Base-by-base conservation (phyloP, 805 yeast species). In the Cyberlindnera suaveolens region DNA sequence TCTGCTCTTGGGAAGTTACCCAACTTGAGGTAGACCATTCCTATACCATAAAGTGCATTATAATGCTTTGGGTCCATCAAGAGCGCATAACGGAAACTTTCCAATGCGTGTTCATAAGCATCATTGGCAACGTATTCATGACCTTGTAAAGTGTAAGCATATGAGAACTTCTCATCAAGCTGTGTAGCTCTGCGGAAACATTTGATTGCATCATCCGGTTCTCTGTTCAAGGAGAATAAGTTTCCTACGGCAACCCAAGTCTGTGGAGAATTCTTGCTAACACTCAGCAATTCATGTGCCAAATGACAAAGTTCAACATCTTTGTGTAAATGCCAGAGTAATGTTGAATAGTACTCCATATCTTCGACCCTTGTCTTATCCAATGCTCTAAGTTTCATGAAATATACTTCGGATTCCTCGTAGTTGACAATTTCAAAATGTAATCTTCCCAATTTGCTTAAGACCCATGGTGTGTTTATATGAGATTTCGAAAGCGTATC, bases 191-290 rank as follows among this genome's bases (percentile, higher is more conserved):
- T 78, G 48, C 79, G 79, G 64, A 93, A 90, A 57, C 96, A 88
- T 54, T 78, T 80, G 29, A 91, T 80, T 0, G 98, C 96, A 60
- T 86, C 95, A 49, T 85, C 93, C 3, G 93, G 85, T 54, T 91
- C 96, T 47, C 86, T 72, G 31, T 77, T 78, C 31, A 90, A 68
- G 6, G 96, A 87, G 49, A 86, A 86, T 36, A 91, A 73, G 61
- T 91, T 93, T 1, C 99, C 99, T 46, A 89, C 71, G 1, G 85
- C 82, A 50, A 93, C 84, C 98, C 99, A 91, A 0, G 96, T 80
- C 50, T 88, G 83, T 6, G 96, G 85, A 11, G 82, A 69, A n/a
- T 71, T 62, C 10, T 78, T 68, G 51, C 83, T 78, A 15, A 80
- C 67, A 45, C 80, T 85, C 48, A 80, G 70, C 34, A 91, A 67